Percentiles rank a stretch among this genome's conserved stretches.
These are phyloP conservation scores for Psidium friedrichsthalianum DNA, from an alignment of 345 rosid genomes.

Conservation along the genomic window DNA sequence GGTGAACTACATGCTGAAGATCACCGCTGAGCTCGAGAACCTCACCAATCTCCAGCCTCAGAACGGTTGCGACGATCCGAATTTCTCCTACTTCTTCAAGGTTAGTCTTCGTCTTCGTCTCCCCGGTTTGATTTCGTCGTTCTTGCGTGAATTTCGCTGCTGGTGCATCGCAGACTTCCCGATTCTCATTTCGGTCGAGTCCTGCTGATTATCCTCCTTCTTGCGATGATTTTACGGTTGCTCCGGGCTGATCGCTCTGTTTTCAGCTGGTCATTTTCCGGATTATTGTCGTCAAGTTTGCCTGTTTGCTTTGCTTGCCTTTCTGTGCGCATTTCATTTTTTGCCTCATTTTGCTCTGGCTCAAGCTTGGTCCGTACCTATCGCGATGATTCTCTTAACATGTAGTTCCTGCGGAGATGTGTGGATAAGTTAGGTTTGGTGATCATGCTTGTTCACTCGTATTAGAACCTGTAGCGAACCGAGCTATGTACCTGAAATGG, in stretches of 20 bases:
- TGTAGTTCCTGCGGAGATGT: background rate
- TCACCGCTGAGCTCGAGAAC: conserved; percentile 71
- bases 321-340: background rate
- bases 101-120: conserved; percentile 11
- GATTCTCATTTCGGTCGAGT: background rate
- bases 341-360: background rate
- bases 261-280: background rate
- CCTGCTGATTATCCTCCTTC: background rate
- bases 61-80: conserved; percentile 71
- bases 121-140: background rate
- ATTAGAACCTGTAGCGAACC: background rate
- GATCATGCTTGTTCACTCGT: background rate
- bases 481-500: background rate
- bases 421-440: background rate
- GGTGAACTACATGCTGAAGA: conserved; percentile 79
- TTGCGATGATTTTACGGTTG: background rate
- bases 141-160: background rate
- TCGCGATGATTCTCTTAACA: background rate
- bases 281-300: background rate
- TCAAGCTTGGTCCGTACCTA: background rate
- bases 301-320: background rate
- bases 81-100: conserved; percentile 78
- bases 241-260: background rate
- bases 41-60: conserved; percentile 69
- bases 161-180: background rate